phyloP scores from a whole-genome alignment of 371 early-diverging fungal species.

The Mortierella sp. region DNA sequence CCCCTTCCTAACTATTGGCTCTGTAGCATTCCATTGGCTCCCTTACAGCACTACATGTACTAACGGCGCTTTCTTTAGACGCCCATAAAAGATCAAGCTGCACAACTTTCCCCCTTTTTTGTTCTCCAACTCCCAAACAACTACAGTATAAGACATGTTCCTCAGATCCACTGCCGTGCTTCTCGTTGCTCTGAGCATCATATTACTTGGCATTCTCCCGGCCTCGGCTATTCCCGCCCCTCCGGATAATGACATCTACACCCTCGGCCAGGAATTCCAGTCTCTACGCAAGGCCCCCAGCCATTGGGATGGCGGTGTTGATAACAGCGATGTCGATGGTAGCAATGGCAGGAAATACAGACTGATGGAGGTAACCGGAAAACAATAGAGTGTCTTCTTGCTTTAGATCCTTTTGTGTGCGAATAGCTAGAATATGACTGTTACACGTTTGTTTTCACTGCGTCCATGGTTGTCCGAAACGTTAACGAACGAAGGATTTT shows the following conservation, averaged over 20 bases:
- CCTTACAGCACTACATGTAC: too few relatives aligned
- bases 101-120: neutral
- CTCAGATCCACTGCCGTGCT: constrained; percentile 10
- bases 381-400: neutral
- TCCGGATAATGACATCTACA: neutral
- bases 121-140: neutral
- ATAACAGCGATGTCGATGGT: constrained; percentile 59
- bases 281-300: constrained; percentile 59
- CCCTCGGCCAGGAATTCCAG: constrained; percentile 51
- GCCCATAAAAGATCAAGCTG: neutral
- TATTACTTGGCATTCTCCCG: constrained; percentile 16
- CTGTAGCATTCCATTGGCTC: too few relatives aligned
- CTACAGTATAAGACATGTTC: neutral
- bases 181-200: constrained; percentile 13
- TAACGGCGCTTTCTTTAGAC: too few relatives aligned
- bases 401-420: too few relatives aligned
- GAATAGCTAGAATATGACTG: too few relatives aligned
- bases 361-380: constrained; percentile 56
- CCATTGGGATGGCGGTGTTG: constrained; percentile 62
- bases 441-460: too few relatives aligned
- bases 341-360: constrained; percentile 62
- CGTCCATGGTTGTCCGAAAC: too few relatives aligned
- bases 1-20: too few relatives aligned
- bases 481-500: too few relatives aligned
- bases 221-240: constrained; percentile 10